A percentile compares a stretch with the other conserved stretches of the same genome.
phyloP scores from a whole-genome alignment of 2,329 filamentous ascomycete species.

The Coniochaeta sp. region DNA sequence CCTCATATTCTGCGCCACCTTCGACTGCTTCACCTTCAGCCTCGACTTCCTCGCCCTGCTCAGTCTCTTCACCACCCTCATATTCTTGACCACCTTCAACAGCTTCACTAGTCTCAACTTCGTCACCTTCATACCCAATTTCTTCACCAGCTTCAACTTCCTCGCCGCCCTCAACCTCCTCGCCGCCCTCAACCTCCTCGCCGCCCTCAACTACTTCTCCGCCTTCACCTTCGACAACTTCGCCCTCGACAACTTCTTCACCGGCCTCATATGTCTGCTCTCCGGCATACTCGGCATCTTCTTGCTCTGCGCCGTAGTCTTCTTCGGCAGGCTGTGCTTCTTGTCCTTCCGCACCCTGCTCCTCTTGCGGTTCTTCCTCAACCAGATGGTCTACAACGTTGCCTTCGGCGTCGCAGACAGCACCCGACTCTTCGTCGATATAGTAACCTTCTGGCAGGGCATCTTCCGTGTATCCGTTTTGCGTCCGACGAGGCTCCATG shows the following conservation, averaged over 20 bases:
- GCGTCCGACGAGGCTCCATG: background rate
- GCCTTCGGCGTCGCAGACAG: background rate
- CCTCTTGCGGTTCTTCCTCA: background rate
- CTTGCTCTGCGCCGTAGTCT: background rate
- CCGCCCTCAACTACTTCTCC: background rate
- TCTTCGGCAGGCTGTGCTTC: background rate
- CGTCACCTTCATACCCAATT: no score
- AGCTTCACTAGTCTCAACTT: background rate
- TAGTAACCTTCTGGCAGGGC: background rate
- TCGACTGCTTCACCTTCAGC: background rate
- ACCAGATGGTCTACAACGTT: background rate
- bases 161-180: background rate
- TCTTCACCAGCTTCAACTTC: background rate
- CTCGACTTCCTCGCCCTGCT: no score
- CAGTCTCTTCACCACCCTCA: background rate
- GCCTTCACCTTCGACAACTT: background rate
- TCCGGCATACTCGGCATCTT: background rate
- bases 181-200: background rate
- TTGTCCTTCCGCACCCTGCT: background rate
- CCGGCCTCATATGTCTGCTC: no score
- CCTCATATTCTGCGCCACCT: no score
- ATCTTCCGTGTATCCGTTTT: constrained; percentile 1
- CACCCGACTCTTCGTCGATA: background rate
- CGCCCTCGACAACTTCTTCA: background rate
- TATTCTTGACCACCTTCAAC: background rate